phyloP scores from a whole-genome alignment of 2,329 filamentous ascomycete genomes.

The Colletotrichum plurivorum region DNA sequence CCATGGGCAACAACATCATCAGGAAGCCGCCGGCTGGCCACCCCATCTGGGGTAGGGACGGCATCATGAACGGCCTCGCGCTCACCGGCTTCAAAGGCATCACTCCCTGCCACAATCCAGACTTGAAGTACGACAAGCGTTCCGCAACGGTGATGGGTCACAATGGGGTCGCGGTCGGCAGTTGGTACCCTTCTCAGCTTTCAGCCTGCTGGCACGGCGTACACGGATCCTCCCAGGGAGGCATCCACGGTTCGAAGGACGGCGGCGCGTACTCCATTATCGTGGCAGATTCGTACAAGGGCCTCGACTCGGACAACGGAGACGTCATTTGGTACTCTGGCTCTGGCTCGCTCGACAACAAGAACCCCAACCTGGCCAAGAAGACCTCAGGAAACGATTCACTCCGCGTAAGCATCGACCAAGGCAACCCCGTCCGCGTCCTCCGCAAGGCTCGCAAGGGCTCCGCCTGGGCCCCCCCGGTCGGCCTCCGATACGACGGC shows the following conservation, averaged over 20 bases:
- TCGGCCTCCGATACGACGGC: constrained; percentile 54
- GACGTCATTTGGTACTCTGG: constrained; percentile 46
- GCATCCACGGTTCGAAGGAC: constrained; percentile 63
- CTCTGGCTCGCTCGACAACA: constrained; percentile 43
- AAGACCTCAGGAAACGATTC: constrained; percentile 39
- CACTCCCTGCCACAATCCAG: constrained; percentile 41
- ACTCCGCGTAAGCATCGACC: constrained; percentile 41
- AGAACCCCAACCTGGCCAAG: constrained; percentile 11
- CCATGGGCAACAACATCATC: background rate
- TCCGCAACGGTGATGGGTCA: constrained; percentile 43
- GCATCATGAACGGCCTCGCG: constrained; percentile 49
- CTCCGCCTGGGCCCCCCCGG: constrained; percentile 39
- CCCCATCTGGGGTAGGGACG: constrained; percentile 47
- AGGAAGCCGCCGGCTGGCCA: constrained; percentile 39
- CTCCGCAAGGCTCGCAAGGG: constrained; percentile 44
- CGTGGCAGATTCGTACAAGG: constrained; percentile 55
- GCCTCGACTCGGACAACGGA: constrained; percentile 46
- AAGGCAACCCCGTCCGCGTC: constrained; percentile 46
- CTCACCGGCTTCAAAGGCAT: background rate
- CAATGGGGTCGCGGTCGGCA: constrained; percentile 52
- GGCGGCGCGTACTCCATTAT: constrained; percentile 69
- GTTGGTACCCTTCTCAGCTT: constrained; percentile 70
- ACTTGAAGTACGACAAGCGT: constrained; percentile 24
- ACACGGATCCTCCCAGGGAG: constrained; percentile 63
- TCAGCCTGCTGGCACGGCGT: constrained; percentile 66